Conservation (phyloP, 169 alveolate genomes). For the Theileria sp. region DNA sequence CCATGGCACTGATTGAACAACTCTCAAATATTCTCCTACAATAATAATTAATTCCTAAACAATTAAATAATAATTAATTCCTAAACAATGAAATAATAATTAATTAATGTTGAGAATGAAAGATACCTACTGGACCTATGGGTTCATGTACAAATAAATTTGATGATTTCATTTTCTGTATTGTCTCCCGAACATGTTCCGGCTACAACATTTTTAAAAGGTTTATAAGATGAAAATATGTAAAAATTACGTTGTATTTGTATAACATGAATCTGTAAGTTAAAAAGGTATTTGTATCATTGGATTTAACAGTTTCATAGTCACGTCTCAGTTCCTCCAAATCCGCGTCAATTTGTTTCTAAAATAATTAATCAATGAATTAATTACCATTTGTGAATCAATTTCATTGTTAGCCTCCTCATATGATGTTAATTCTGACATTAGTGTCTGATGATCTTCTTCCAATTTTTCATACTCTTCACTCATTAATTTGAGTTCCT, state of each 20-base stretch:
- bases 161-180: conserved; percentile 7
- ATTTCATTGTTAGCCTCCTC: conserved; percentile 32
- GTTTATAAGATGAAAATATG: not conserved
- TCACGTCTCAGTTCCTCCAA: conserved; percentile 57
- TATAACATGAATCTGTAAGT: conserved; percentile 16
- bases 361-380: not conserved
- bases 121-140: conserved; percentile 59
- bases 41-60: too few relatives aligned
- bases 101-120: too few relatives aligned
- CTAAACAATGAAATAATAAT: too few relatives aligned
- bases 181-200: conserved; percentile 29
- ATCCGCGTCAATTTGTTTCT: conserved; percentile 22
- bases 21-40: conserved; percentile 54
- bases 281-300: not conserved
- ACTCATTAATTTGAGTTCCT: conserved; percentile 28
- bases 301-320: conserved; percentile 15
- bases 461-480: conserved; percentile 40
- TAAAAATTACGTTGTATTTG: conserved; percentile 33
- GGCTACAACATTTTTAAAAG: conserved; percentile 4
- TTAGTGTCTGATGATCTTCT: conserved; percentile 3
- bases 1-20: conserved; percentile 51
- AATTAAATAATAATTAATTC: too few relatives aligned
- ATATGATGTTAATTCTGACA: conserved; percentile 8
- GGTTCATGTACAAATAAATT: conserved; percentile 40
- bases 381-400: conserved; percentile 33